Base-by-base conservation (phyloP, 1,139 yeast species). In the Diutina ranongensis region DNA sequence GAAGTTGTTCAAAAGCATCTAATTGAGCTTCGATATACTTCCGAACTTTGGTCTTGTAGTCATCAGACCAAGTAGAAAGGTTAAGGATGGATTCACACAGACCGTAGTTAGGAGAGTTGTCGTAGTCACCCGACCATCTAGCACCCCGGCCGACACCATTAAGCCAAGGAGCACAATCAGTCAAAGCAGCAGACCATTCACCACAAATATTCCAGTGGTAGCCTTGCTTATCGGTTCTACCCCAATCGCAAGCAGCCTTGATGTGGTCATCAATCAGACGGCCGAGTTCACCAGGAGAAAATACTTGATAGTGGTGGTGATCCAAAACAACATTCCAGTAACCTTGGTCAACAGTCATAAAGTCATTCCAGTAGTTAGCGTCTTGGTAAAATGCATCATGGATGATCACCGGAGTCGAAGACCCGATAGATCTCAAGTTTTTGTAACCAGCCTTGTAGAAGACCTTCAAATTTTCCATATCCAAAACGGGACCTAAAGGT, bases 241-340 rank as follows among this genome's bases (percentile, higher is more conserved):
- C 94, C 71, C 76, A 76, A 20, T 58, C 53, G 61, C 95, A 84
- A 8, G 86, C 89, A 46, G 66, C 64, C 10, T 62, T 51, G 46
- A 89, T 57, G 55, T 85, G 94, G 28, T 78, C 75, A 49, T 77
- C 82, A 50, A 83, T 70, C 46, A 64, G 49, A 54, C 78, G 64
- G 44, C 67, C 54, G 49, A 88, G 69, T 63, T 84, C 83, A 20
- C 70, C 78, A 21, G 72, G 64, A 35, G 80, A 70, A 61, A 92
- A 92, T 12, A 86, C 94, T 67, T 87, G 95, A 69, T 92, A 92
- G 60, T 83, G 84, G 61, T 89, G 97, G 65, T 88, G 97, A 62
- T 89, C 97, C 45, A 88, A 63, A 28, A 85, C 79, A 45, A 84
- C 83, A 55, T 81, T 78, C 76, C 80, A 78, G 61, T 66, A 72